These are phyloP conservation scores for Leptomonas seymouri DNA, from an alignment of 208 protist species.

Conservation along the genomic window DNA sequence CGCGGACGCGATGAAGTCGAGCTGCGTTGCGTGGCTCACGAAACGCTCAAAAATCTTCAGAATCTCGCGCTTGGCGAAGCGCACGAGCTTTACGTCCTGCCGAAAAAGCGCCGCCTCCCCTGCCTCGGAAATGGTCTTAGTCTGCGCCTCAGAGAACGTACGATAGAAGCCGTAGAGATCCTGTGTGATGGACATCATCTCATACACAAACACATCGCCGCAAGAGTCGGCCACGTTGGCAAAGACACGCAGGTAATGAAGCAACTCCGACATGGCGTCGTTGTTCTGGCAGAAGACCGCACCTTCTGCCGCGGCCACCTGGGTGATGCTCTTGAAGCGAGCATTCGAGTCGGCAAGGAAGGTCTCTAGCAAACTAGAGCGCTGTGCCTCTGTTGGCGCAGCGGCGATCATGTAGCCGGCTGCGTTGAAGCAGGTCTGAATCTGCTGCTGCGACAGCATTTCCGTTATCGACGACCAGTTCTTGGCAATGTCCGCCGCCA, in stretches of 20 bases:
- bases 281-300: constrained; percentile 62
- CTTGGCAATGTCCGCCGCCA: constrained; percentile 94
- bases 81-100: constrained; percentile 70
- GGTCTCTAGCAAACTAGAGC: constrained; percentile 59
- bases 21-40: constrained; percentile 87
- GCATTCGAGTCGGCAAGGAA: constrained; percentile 94
- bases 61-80: constrained; percentile 96
- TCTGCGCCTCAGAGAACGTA: constrained; percentile 75
- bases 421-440: constrained; percentile 98
- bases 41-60: constrained; percentile 96
- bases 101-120: constrained; percentile 35
- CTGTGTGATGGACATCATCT: constrained; percentile 95
- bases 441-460: constrained; percentile 92
- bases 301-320: constrained; percentile 45
- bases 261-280: constrained; percentile 71
- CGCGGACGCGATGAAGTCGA: constrained; percentile 82
- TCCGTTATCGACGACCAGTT: constrained; percentile 88
- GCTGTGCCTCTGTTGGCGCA: constrained; percentile 39
- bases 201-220: constrained; percentile 89
- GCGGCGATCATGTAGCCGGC: constrained; percentile 94
- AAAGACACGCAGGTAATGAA: constrained; percentile 96
- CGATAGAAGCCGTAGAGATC: constrained; percentile 97
- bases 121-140: constrained; percentile 21
- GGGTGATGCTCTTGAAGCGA: constrained; percentile 71
- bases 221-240: constrained; percentile 91